A percentile compares a stretch with the other conserved stretches of the same genome.
Conservation (phyloP, 2,329 filamentous ascomycete genomes). For the Colletotrichum tamarilloi region DNA sequence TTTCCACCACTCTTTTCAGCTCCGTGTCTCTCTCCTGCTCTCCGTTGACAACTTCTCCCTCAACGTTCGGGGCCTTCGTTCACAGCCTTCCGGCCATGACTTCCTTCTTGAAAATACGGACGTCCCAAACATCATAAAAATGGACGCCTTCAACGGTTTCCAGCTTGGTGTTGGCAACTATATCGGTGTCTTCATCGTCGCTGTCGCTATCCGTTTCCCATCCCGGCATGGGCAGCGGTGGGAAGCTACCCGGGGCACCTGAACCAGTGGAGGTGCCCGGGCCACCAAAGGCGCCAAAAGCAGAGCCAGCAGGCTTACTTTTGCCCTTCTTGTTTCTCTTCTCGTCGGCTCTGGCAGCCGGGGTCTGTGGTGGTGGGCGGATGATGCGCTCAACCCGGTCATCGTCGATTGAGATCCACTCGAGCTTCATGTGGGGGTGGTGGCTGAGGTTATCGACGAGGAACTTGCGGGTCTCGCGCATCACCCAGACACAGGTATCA, state of each 20-base stretch:
- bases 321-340: slow-evolving; percentile 39
- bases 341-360: slow-evolving; percentile 42
- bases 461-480: slow-evolving; percentile 68
- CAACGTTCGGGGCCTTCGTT: slow-evolving; percentile 46
- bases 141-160: slow-evolving; percentile 51
- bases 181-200: slow-evolving; percentile 45
- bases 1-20: not conserved
- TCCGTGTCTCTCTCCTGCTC: not conserved
- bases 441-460: slow-evolving; percentile 68
- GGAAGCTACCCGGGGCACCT: slow-evolving; percentile 37
- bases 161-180: slow-evolving; percentile 43
- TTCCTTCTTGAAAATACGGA: slow-evolving; percentile 70
- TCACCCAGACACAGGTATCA: slow-evolving; percentile 67
- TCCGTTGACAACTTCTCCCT: not conserved
- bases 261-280: slow-evolving; percentile 24
- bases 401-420: slow-evolving; percentile 68
- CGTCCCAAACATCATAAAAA: slow-evolving; percentile 58
- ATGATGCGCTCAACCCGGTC: slow-evolving; percentile 61
- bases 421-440: slow-evolving; percentile 64
- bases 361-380: slow-evolving; percentile 47
- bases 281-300: slow-evolving; percentile 16
- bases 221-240: slow-evolving; percentile 39
- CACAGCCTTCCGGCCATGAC: slow-evolving; percentile 56
- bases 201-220: slow-evolving; percentile 48
- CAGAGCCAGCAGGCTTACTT: slow-evolving; percentile 29